A percentile compares a stretch with the other conserved stretches of the same genome.
Evolutionary conservation across 495 filamentous ascomycete species (phyloP).

Genomic region (Pseudomonodictys pantanalensis): DNA sequence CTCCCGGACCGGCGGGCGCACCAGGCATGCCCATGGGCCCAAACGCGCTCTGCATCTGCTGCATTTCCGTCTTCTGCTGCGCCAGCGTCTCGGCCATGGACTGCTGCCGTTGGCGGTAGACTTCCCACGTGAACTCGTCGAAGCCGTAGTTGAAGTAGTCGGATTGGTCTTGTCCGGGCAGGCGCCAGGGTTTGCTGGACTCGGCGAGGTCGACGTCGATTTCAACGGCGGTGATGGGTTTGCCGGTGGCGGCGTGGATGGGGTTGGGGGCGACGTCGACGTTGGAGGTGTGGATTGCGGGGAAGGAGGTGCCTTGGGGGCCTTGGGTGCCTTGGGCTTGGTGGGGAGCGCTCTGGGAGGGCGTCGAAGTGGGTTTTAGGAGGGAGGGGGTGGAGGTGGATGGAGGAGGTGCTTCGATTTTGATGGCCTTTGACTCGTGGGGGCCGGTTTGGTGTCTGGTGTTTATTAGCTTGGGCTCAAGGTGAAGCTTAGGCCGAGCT

Average conservation of each 20-base stretch:
- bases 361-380: constrained; percentile 7
- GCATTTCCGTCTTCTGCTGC: constrained; percentile 79
- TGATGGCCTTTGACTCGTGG: constrained; percentile 25
- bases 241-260: constrained; percentile 41
- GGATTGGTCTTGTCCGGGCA: constrained; percentile 89
- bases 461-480: constrained; percentile 28
- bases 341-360: constrained; percentile 29
- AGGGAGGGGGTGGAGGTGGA: constrained; percentile 1
- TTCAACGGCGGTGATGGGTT: constrained; percentile 55
- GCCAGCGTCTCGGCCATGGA: constrained; percentile 67
- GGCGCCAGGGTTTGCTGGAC: constrained; percentile 90
- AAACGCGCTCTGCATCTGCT: constrained; percentile 83
- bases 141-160: constrained; percentile 99
- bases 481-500: constrained; percentile 36
- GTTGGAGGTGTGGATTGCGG: constrained; percentile 68
- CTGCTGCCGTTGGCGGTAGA: constrained; percentile 88
- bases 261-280: constrained; percentile 85
- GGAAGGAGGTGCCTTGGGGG: constrained; percentile 58
- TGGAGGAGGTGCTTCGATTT: constrained; percentile 26
- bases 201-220: constrained; percentile 78
- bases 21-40: constrained; percentile 68
- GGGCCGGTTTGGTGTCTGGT: constrained; percentile 1
- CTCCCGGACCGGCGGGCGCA: constrained; percentile 40
- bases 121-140: constrained; percentile 97
- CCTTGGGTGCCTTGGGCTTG: constrained; percentile 32